These are phyloP conservation scores for Malus hybrid DNA, from an alignment of 331 rosid species.

Conservation along the genomic window DNA sequence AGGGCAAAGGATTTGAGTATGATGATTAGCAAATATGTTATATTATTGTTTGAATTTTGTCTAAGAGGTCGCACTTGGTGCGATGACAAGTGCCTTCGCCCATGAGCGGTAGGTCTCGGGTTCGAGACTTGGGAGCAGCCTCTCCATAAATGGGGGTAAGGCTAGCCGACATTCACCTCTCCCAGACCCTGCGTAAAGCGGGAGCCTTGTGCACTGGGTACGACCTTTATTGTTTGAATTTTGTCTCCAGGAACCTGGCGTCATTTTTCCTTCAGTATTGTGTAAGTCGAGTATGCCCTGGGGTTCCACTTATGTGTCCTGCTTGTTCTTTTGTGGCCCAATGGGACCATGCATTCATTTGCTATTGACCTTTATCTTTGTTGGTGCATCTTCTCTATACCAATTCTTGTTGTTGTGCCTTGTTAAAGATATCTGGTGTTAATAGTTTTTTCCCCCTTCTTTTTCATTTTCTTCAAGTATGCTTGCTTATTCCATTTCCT, in stretches of 20 bases:
- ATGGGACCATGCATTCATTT: background rate
- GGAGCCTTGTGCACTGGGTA: too few species aligned
- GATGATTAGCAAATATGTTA: background rate
- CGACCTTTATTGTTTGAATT: too few species aligned
- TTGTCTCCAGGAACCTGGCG: background rate
- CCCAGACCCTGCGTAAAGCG: too few species aligned
- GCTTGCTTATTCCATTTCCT: constrained; percentile 11
- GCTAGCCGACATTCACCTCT: too few species aligned
- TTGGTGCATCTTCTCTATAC: background rate
- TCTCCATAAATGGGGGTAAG: too few species aligned
- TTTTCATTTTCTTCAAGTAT: background rate
- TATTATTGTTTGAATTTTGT: too few species aligned
- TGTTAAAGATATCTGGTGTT: background rate
- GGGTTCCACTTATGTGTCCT: background rate
- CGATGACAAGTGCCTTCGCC: too few species aligned
- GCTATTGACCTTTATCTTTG: background rate
- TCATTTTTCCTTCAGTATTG: background rate
- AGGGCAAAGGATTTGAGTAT: background rate
- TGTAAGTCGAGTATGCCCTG: background rate
- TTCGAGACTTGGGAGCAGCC: too few species aligned
- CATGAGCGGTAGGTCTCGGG: too few species aligned
- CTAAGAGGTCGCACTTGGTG: background rate
- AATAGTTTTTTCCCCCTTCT: background rate
- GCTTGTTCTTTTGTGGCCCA: background rate
- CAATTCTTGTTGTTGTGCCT: background rate